A percentile compares a stretch with the other conserved stretches of the same genome.
These are phyloP conservation scores for Zelopaecilomyces penicillatus DNA, from an alignment of 2,329 filamentous ascomycete species.

Conservation along the genomic window DNA sequence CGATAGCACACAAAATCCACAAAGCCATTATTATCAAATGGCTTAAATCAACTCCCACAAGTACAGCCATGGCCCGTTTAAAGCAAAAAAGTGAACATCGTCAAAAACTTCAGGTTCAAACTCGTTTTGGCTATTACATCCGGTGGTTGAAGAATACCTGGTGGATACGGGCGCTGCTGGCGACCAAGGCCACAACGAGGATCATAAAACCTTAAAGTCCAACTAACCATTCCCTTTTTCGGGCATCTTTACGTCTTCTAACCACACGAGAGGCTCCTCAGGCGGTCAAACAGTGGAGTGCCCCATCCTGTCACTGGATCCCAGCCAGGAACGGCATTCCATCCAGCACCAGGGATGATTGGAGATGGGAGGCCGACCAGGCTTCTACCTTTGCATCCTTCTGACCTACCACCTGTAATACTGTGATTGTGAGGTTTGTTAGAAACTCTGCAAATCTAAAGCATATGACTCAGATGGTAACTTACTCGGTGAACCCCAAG, in stretches of 20 bases:
- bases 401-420: conserved; percentile 25
- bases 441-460: background rate
- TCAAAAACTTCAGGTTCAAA: no score
- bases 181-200: no score
- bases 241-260: background rate
- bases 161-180: no score
- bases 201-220: no score
- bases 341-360: conserved; percentile 11
- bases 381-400: conserved; percentile 23
- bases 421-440: conserved; percentile 13
- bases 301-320: conserved; percentile 11
- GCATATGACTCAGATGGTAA: background rate
- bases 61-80: no score
- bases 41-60: no score
- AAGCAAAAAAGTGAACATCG: no score
- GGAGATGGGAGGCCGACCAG: conserved; percentile 18
- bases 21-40: no score
- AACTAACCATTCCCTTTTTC: no score
- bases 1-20: no score
- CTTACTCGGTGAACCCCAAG: conserved; percentile 28
- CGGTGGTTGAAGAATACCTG: no score
- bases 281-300: conserved; percentile 8
- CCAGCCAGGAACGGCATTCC: conserved; percentile 9
- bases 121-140: no score
- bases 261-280: conserved; percentile 3